Evolutionary conservation across 1,284 basidiomycete genomes (phyloP).

Genomic region (Naganishia cerealis): DNA sequence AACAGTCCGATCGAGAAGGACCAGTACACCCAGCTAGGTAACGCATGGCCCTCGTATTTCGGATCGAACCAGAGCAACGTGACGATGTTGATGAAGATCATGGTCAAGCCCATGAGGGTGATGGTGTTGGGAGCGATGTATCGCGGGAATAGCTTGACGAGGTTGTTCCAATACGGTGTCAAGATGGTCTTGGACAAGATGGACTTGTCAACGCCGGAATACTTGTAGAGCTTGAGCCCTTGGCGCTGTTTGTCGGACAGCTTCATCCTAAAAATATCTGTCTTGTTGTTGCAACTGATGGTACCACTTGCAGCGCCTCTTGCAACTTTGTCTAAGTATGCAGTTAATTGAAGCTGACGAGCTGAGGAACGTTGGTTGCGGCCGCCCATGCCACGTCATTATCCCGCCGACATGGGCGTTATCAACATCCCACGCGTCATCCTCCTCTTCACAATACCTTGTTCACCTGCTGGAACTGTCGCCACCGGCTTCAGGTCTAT

Average conservation of each 20-base stretch:
- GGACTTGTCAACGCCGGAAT: constrained; percentile 63
- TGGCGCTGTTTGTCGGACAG: constrained; percentile 54
- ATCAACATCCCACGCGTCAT: constrained; percentile 5
- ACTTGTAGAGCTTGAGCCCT: constrained; percentile 61
- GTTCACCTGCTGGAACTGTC: background rate
- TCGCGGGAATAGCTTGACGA: constrained; percentile 85
- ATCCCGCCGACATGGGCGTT: background rate
- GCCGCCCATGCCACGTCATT: constrained; percentile 1
- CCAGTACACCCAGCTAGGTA: constrained; percentile 81
- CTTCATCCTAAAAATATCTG: constrained; percentile 37
- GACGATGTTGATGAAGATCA: constrained; percentile 80
- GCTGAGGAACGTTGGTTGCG: no score
- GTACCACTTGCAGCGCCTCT: background rate
- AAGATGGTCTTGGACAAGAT: constrained; percentile 75
- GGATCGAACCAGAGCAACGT: constrained; percentile 82
- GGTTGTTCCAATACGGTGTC: constrained; percentile 90
- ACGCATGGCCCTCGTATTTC: constrained; percentile 64
- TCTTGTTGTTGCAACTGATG: background rate
- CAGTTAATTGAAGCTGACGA: background rate
- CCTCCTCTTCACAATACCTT: constrained; percentile 1
- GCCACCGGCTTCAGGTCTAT: background rate
- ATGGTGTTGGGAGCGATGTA: constrained; percentile 91
- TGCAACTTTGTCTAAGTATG: background rate
- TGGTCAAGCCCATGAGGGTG: constrained; percentile 74
- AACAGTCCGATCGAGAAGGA: constrained; percentile 90